Base-by-base conservation (phyloP, 1,139 yeast species). In the Taphrina deformans region DNA sequence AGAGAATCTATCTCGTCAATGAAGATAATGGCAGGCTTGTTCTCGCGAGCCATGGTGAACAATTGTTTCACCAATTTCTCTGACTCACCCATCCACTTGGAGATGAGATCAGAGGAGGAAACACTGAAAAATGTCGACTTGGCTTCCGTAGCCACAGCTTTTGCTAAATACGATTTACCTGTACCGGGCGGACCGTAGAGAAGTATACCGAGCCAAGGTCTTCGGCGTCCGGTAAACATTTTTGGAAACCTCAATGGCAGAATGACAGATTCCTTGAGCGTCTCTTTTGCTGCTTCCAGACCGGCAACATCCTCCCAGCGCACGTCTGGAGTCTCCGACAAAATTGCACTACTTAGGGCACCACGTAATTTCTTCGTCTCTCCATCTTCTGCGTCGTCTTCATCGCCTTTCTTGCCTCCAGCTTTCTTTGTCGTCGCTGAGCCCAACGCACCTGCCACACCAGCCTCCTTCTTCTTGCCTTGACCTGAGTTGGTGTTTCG, bases 31-130 rank as follows among this genome's bases (percentile, higher is more conserved):
- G 96, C 85, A 0, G 99, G 99, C 73, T 90, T 91, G 73, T 87
- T 88, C 75, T 93, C 99, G 70, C 98, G 81, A 1, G 99, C 99
- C 96, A 93, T 89, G 51, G 88, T 84, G 76, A 93, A 93, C 70
- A 93, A 80, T 74, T 93, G 98, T 74, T 92, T 92, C 35, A 93
- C 99, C 68, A 93, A 83, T 77, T 63, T 60, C 40, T 67, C 69
- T 31, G 93, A 86, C 75, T 93, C 99, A 71, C 99, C 99, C 98
- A 93, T 92, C 98, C 98, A 93, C 76, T 93, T 95, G 69, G 96
- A 87, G 3, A 95, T 97, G 72, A 93, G 82, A 75, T 93, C 98
- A 10, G 96, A 88, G 0, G 97, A 90, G 18, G 96, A 88, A 1
- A 93, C 96, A 3, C 97, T 89, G 76, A 93, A 95, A 72, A 93